Conservation (phyloP, 2,329 filamentous ascomycete species). For the Arthrobotrys sinensis region DNA sequence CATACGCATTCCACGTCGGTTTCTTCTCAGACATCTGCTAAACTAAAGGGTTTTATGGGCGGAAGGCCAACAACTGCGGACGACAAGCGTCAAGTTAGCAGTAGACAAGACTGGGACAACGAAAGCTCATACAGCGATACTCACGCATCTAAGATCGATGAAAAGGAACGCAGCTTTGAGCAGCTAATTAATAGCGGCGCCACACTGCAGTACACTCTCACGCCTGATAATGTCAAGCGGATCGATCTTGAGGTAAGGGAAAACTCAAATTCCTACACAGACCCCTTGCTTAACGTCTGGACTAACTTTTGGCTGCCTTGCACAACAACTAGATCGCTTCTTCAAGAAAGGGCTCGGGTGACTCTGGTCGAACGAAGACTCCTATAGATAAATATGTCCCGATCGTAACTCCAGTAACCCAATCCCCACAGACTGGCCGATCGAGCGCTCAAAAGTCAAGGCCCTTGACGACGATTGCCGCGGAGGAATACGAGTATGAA, state of each 20-base stretch:
- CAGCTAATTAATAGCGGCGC: constrained; percentile 85
- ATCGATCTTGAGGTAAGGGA: constrained; percentile 73
- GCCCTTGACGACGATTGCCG: constrained; percentile 52
- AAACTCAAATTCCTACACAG: constrained; percentile 14
- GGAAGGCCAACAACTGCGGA: constrained; percentile 56
- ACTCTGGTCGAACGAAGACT: constrained; percentile 44
- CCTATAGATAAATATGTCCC: constrained; percentile 51
- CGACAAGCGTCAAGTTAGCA: constrained; percentile 52
- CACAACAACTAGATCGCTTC: constrained; percentile 52
- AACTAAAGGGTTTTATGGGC: constrained; percentile 68
- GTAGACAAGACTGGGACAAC: constrained; percentile 72
- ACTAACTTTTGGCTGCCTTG: constrained; percentile 50
- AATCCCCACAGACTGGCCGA: constrained; percentile 35
- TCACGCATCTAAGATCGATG: constrained; percentile 67
- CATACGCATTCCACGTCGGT: constrained; percentile 65
- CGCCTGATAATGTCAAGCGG: constrained; percentile 83
- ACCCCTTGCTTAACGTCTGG: constrained; percentile 40
- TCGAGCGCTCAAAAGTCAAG: constrained; percentile 50
- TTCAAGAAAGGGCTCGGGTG: constrained; percentile 58
- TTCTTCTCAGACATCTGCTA: constrained; percentile 65
- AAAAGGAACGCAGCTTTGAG: constrained; percentile 80
- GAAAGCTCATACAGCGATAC: constrained; percentile 69
- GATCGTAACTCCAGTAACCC: constrained; percentile 22
- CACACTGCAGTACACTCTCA: constrained; percentile 86
- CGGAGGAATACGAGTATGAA: constrained; percentile 52